Conservation (phyloP, 192 early-diverging fungal genomes). For the Backusella mclennaniae region DNA sequence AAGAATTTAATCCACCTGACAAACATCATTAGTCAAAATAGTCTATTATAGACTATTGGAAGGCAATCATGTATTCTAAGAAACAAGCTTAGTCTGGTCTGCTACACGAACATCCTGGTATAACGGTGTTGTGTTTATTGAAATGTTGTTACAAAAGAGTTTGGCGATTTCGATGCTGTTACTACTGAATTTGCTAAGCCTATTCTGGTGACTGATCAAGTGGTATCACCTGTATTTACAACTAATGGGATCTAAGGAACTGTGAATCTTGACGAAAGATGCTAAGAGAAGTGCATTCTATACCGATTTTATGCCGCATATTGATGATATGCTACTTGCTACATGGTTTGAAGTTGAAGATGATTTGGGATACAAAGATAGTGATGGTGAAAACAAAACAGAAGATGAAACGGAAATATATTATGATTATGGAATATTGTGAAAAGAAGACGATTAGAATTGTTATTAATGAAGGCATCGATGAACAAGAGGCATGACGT, state of each 20-base stretch:
- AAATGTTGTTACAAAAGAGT: conserved; percentile 61
- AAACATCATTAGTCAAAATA: neutral
- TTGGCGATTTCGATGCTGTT: conserved; percentile 49
- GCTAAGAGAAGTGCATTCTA: conserved; percentile 85
- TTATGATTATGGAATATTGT: conserved; percentile 88
- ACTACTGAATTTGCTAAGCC: conserved; percentile 49
- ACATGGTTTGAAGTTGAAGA: conserved; percentile 82
- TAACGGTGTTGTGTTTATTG: conserved; percentile 60
- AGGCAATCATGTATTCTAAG: neutral
- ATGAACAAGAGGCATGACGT: conserved; percentile 77
- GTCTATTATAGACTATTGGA: conserved; percentile 18
- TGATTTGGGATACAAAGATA: conserved; percentile 28
- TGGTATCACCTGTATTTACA: neutral
- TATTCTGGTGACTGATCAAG: conserved; percentile 44
- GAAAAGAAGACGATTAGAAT: conserved; percentile 89
- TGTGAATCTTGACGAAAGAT: conserved; percentile 77
- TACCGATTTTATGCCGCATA: conserved; percentile 85
- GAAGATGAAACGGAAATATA: conserved; percentile 35
- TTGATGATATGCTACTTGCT: conserved; percentile 85
- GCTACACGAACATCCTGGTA: conserved; percentile 62
- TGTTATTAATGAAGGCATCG: conserved; percentile 75
- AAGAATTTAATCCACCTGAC: neutral
- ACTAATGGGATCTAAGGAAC: conserved; percentile 58
- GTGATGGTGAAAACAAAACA: conserved; percentile 30
- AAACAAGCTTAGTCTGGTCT: conserved; percentile 29